Conservation (phyloP, 805 yeast species). For the Schwanniomyces vanrijiae region DNA sequence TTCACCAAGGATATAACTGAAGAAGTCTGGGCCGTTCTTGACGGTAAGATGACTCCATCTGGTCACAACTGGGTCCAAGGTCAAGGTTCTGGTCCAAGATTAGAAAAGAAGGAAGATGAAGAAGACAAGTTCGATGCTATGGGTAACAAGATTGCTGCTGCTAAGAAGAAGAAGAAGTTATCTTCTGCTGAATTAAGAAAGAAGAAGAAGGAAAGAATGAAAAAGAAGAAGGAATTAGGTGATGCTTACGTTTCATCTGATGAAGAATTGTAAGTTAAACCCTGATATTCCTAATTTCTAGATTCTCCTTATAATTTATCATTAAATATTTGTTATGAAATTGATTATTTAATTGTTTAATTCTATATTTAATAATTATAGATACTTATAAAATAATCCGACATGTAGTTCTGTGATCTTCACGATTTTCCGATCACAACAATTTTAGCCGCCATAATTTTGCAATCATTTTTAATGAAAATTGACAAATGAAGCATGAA, state of each 20-base stretch:
- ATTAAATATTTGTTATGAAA: constrained; percentile 4
- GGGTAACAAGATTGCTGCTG: constrained; percentile 99
- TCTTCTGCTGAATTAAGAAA: constrained; percentile 99
- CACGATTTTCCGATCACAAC: background rate
- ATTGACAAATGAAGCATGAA: too few relatives aligned
- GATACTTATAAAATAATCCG: constrained; percentile 12
- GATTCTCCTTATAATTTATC: background rate
- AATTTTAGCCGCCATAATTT: background rate
- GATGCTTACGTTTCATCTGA: constrained; percentile 95
- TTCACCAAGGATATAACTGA: constrained; percentile 99
- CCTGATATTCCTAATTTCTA: constrained; percentile 3
- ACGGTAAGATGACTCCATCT: constrained; percentile 99
- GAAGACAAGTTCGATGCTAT: constrained; percentile 99
- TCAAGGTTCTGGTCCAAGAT: constrained; percentile 99
- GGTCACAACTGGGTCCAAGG: constrained; percentile 99
- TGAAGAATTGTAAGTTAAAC: constrained; percentile 58
- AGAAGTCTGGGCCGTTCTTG: constrained; percentile 99
- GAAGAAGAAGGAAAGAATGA: constrained; percentile 99
- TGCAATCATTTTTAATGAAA: background rate
- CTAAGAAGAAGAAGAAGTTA: constrained; percentile 95
- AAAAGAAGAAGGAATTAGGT: constrained; percentile 99
- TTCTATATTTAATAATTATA: constrained; percentile 10
- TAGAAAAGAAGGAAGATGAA: constrained; percentile 94
- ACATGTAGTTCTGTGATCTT: background rate
- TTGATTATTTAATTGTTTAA: constrained; percentile 8